Percentiles rank a stretch among this genome's conserved stretches.
Conservation (phyloP, 1,139 yeast species). For the Candida dubliniensis region DNA sequence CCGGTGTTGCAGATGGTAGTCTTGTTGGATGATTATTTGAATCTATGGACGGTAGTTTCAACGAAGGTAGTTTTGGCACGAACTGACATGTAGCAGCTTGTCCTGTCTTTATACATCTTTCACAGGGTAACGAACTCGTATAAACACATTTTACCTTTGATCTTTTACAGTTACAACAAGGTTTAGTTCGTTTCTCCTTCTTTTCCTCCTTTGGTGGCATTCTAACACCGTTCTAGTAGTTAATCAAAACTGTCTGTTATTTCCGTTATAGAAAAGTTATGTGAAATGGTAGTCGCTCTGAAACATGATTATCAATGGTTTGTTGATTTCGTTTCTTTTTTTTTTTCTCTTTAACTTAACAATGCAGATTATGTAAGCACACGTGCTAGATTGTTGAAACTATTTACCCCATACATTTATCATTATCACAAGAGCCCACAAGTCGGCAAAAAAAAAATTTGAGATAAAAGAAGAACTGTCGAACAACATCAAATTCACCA, state of each 20-base stretch:
- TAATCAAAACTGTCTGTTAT: not conserved
- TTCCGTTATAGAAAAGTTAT: not conserved
- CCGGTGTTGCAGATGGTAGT: not conserved
- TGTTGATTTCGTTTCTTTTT: not conserved
- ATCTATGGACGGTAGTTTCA: slow-evolving; percentile 33
- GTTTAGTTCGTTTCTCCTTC: slow-evolving; percentile 52
- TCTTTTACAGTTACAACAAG: slow-evolving; percentile 63
- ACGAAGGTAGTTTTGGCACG: slow-evolving; percentile 53
- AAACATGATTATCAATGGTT: not conserved
- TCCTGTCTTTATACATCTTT: slow-evolving; percentile 53
- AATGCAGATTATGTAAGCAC: not conserved
- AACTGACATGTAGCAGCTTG: slow-evolving; percentile 52
- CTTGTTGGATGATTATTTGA: slow-evolving; percentile 1
- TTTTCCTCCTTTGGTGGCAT: slow-evolving; percentile 4
- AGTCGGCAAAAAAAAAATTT: not conserved
- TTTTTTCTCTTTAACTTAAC: not conserved
- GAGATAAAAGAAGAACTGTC: not conserved
- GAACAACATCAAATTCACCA: not conserved
- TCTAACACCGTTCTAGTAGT: not conserved
- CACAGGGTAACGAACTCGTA: slow-evolving; percentile 51
- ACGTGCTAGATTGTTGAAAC: not conserved
- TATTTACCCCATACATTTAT: slow-evolving; percentile 1
- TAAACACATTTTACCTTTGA: slow-evolving; percentile 65
- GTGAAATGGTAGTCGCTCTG: not conserved
- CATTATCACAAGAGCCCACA: not conserved